These are phyloP conservation scores for Calamus simplicifolius DNA, from an alignment of 176 grass and related monocot genomes.

Conservation along the genomic window DNA sequence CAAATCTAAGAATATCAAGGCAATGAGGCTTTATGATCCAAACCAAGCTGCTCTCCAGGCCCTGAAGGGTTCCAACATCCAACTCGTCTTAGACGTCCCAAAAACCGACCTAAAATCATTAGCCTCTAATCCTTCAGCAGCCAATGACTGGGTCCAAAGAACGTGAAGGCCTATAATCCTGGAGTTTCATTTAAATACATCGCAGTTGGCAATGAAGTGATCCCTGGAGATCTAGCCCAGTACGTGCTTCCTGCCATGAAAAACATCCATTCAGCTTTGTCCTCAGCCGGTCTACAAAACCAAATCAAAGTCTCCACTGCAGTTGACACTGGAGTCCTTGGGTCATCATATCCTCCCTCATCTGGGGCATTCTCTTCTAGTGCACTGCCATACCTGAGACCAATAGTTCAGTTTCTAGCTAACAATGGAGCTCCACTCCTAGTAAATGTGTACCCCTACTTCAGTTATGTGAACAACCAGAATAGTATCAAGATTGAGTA, in stretches of 20 bases:
- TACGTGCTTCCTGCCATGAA: constrained; percentile 55
- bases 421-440: constrained; percentile 44
- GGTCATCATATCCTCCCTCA: constrained; percentile 39
- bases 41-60: constrained; percentile 22
- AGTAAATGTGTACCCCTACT: constrained; percentile 72
- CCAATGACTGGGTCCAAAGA: constrained; percentile 42
- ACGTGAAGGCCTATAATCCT: constrained; percentile 35
- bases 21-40: constrained; percentile 49
- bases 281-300: constrained; percentile 13
- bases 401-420: constrained; percentile 31
- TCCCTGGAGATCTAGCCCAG: background rate
- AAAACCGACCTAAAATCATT: constrained; percentile 19
- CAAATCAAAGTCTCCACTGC: constrained; percentile 51
- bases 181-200: constrained; percentile 49
- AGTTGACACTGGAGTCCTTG: constrained; percentile 19
- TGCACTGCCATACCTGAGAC: constrained; percentile 5
- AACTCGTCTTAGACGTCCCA: constrained; percentile 32
- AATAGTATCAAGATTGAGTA: constrained; percentile 16
- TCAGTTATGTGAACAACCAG: constrained; percentile 24
- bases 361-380: constrained; percentile 21
- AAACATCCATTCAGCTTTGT: constrained; percentile 38
- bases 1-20: constrained; percentile 33
- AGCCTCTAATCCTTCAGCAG: constrained; percentile 18
- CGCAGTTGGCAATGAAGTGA: constrained; percentile 64
- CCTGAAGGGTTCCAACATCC: constrained; percentile 33